Evolutionary conservation across 208 protist genomes (phyloP), one percentile per base, ranked within the genome.

Genomic region (Herpetomonas tarakana): DNA sequence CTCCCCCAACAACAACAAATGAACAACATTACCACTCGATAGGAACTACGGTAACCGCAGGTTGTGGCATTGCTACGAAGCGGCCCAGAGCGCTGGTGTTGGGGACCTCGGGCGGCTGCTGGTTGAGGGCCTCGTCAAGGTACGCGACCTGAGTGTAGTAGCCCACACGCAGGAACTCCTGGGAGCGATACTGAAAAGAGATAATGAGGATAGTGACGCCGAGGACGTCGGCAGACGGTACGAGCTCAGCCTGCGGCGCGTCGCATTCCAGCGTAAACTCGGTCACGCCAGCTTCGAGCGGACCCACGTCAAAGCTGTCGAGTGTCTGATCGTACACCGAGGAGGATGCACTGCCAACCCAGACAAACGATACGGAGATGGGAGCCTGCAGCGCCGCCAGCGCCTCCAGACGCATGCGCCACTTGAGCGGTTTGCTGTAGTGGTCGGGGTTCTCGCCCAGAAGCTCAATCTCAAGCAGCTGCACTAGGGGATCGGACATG

Each of bases 61-160:
- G 89, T 31, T 92, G 83, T 31, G 86, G 82, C 84, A 96, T 92
- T 19, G 86, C 86, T 25, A 96, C 66, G 61, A 93, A 93, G 24
- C 89, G 81, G 21, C 89, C 89, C 16, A 96, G 69, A 16, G 78
- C 26, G 16, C 79, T 70, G 14, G 39, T 71, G 19, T 79, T 62
- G 18, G 81, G 78, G 2, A 56, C n/a, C 49, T 63, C 46, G 3
- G 89, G 85, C 0, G 83, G 86, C 28, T 61, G 68, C 30, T 80
- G 56, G 55, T 96, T 92, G 0, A 91, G 66, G 19, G 88, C 66
- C 0, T 53, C 64, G 18, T 96, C 73, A 62, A 90, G 91, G 76
- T 98, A 98, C 35, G 91, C 88, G 35, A 98, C 97, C 60, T 95
- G 97, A n/a, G 98, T 90, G 77, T 98, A 99, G 76, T 98, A 99